Base-by-base conservation (phyloP, 2,329 filamentous ascomycete genomes). In the Arthrinium puccinioides region DNA sequence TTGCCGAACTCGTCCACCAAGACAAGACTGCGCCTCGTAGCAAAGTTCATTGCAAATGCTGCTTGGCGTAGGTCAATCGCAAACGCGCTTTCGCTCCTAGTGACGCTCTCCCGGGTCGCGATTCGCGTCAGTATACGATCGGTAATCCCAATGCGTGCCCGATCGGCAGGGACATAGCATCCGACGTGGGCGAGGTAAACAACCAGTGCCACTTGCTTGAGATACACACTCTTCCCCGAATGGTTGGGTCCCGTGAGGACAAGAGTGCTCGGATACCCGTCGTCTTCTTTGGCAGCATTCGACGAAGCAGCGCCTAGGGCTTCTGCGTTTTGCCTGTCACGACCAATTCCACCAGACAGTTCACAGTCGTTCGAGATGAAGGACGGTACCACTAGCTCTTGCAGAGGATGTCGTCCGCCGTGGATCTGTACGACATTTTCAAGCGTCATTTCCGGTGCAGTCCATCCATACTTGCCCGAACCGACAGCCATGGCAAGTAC, bases 161-260 rank as follows among this genome's bases (percentile, higher is more conserved):
- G 66, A 13, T 80, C 71, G 2, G 89, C 90, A 1, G 92, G 90
- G 2, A 98, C 86, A 55, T 86, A 97, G 56, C 87, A 90, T 36
- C 92, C 92, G 37, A 95, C 76, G 54, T 98, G 92, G 1, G 92
- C 87, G 59, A 98, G 74, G 54, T 92, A 96, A 11, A 94, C 81
- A 41, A 95, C 92, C 34, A 96, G 66, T 5, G 89, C 92, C 21
- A 87, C 77, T 57, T 98, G 90, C 59, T 94, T 98, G 54, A 97
- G 72, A 59, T 95, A 97, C 0, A 97, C 78, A 49, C 88, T 97
- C 60, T 98, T 98, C 1, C 92, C 92, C 0, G 92, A 97, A 56
- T 92, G 94, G 50, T 98, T 98, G 5, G 92, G 89, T 0, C 92
- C 92, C 0, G 92, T 97, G 50, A 98, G 61, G 6, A 96, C 65